Evolutionary conservation across 2,329 filamentous ascomycete species (phyloP), one percentile per base, ranked within the genome.

Genomic region (Periconia macrospinosa): DNA sequence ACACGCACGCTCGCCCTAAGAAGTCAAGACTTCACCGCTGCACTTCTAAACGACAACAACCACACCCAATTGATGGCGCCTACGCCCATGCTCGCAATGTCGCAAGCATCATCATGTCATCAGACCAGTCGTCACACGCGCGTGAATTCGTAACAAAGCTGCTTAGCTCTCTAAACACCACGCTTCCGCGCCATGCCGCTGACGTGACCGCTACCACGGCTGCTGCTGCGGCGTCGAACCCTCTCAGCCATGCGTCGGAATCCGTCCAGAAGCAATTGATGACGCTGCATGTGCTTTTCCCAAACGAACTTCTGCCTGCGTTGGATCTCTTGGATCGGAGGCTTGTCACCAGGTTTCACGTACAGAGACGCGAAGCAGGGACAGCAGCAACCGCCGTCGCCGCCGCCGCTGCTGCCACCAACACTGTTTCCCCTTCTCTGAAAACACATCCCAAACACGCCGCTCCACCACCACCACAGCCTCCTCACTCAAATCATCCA

Each of bases 211-310:
- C 20, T 41, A 46, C 18, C 33, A 46, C 9, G 14, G 19, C 35
- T 33, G 19, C 41, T 13, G 55, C 73, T 37, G 59, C 68, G 41
- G 45, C 67, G 8, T 48, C 70, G 44, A 83, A 81, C 61, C 79
- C 83, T 10, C 66, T 79, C 17, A 61, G 52, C 59, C 50, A 53
- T 55, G 53, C 62, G 53, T 49, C 65, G 8, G 58, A 70, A 37
- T 20, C 55, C 18, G 53, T 62, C 42, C 73, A 71, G 61, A 71
- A 70, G 46, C 76, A 89, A 15, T 78, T 96, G n/a, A 78, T 91
- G 1, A 91, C 90, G 0, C 82, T 96, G 0, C 92, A 97, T 75
- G 89, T 91, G 33, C 77, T 97, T 14, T 95, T 95, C 67, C 92
- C 92, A 0, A 84, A 85, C 58, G 83, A 91, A 50, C 77, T 97